Base-by-base conservation (phyloP, 2,329 filamentous ascomycete species). In the Ceratocystis huliohia region DNA sequence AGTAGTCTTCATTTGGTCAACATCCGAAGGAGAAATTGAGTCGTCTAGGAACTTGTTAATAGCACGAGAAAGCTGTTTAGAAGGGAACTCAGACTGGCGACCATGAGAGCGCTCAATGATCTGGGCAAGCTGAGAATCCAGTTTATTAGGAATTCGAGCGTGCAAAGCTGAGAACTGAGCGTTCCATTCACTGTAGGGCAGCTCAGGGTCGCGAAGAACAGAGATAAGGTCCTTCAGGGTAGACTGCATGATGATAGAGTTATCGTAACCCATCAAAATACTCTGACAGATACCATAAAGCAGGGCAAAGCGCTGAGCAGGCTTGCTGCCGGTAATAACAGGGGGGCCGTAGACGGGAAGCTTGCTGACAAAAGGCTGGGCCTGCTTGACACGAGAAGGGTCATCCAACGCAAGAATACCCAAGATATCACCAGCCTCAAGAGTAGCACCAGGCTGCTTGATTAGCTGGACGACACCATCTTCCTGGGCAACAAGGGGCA, bases 391-490 rank as follows among this genome's bases (percentile, higher is more conserved):
- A 72, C 92, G 91, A 71, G 88, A 91, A 3, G 94, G 94, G 75
- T 99, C 94, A 74, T 99, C 94, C 45, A 99, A 82, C 69, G 93
- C 88, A 30, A 99, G 84, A 70, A 99, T 96, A 79, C 92, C 94
- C n/a, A 99, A 85, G 68, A 99, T 97, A 75, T 99, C 94, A 76
- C 94, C 94, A 74, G 94, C 94, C 76, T 97, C 92, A 61, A 99
- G 88, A 20, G 91, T 95, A n/a, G 94, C 89, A 75, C 94, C 94
- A 69, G 94, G 94, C 79, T 97, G 94, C 84, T 99, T 99, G 82
- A 99, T 96, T 73, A 99, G 84, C 79, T 96, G 94, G 66, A 99
- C 93, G 65, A 96, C 84, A 80, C 94, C 94, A 72, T 96, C 94
- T 76, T 99, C 94, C 74, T 92, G 88, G 2, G 94, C 89, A 69